Base-by-base conservation (phyloP, 768 basidiomycete genomes). In the Daedaleopsis nitida region DNA sequence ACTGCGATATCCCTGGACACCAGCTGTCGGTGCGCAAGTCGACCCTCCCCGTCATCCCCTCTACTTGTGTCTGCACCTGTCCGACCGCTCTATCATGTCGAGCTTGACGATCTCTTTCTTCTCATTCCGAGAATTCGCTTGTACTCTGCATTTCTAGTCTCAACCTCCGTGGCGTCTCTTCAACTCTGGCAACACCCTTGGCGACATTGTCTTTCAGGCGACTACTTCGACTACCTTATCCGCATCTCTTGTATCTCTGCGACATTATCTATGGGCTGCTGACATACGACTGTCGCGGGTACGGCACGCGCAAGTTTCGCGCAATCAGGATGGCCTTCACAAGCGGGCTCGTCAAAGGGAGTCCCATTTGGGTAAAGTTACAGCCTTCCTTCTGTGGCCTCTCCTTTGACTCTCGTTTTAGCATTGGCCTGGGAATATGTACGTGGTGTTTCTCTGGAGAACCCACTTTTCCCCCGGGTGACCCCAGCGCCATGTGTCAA, bases 331-430 rank as follows among this genome's bases (percentile, higher is more conserved):
- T 14, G 21, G 10, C 32, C 48, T 55, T 55, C 37, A 27, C 48
- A 54, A 23, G 43, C 24, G 32, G 35, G 37, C 27, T 32, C 38
- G 56, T 49, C 60, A 59, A 59, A 53, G 34, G 58, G 49, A 39
- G 23, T 38, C 39, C 55, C 62, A 17, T 38, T 27, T 34, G 19
- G 62, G 58, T 39, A 5, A 14, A 13, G 50, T 43, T 43, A 23
- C 54, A 19, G 44, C 39, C 47, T 59, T 32, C 62, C 55, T 52
- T 64, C 44, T 53, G 19, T 2, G 55, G 62, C 3, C 43, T 32
- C 58, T 43, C 62, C 62, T 64, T 64, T 64, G 57, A 57, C 16
- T 34, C 62, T 53, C 34, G 12, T 56, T 64, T 32, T 52, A 35
- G 62, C 13, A 37, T 57, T 52, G 53, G 49, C 62, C 17, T 58